Evolutionary conservation across 2,329 filamentous ascomycete genomes (phyloP).

Genomic region (Aspergillus aculeatinus): DNA sequence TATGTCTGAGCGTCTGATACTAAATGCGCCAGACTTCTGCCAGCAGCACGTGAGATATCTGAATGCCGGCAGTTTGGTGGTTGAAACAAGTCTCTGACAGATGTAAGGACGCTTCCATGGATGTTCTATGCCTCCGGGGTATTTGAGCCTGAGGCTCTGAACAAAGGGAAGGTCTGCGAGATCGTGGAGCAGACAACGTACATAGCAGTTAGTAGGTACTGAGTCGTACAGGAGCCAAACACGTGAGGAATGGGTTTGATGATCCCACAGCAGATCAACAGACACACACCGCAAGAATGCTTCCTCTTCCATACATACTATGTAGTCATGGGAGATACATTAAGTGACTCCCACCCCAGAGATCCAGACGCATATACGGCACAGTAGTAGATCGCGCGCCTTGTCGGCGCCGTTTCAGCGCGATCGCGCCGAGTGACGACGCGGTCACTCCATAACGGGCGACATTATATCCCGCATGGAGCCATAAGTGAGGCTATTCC

Average conservation of each 20-base stretch:
- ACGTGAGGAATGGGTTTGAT: background rate
- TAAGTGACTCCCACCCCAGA: background rate
- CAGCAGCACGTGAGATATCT: background rate
- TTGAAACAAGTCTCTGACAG: constrained; percentile 5
- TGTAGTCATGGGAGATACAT: background rate
- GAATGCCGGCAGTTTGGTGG: background rate
- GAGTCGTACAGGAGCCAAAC: background rate
- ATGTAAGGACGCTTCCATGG: background rate
- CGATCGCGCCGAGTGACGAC: background rate
- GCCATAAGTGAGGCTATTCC: constrained; percentile 8
- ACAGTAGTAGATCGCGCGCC: background rate
- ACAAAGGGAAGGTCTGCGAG: background rate
- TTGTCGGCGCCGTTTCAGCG: background rate
- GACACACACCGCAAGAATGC: background rate
- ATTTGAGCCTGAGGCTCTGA: background rate
- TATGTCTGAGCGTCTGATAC: background rate
- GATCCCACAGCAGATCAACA: background rate
- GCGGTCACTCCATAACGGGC: background rate
- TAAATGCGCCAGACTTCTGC: background rate
- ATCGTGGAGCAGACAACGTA: background rate
- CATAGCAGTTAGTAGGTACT: background rate
- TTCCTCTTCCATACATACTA: background rate
- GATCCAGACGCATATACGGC: background rate
- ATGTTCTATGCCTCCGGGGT: background rate
- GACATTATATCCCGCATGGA: constrained; percentile 8